Evolutionary conservation across 2,329 filamentous ascomycete genomes (phyloP).

Genomic region (Aspergillus clavatus): DNA sequence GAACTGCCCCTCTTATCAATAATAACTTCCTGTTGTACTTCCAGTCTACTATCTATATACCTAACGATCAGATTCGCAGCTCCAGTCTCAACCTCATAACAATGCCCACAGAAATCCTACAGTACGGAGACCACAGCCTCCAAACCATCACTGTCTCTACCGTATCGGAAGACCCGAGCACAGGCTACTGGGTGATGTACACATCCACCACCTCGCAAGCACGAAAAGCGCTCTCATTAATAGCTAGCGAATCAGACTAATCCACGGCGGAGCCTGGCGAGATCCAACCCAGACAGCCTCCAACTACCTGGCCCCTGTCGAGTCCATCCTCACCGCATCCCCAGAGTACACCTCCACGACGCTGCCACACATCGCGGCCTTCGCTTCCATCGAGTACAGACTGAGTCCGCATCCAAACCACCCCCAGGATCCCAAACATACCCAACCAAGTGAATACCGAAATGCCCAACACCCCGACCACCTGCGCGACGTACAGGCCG

Average conservation of each 20-base stretch:
- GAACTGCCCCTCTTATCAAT: not conserved
- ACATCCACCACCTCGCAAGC: constrained; percentile 4
- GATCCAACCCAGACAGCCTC: constrained; percentile 39
- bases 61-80: no score
- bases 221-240: not conserved
- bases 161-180: constrained; percentile 12
- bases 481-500: constrained; percentile 38
- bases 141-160: constrained; percentile 32
- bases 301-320: constrained; percentile 32
- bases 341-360: constrained; percentile 9
- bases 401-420: constrained; percentile 40
- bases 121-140: constrained; percentile 28
- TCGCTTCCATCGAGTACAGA: constrained; percentile 46
- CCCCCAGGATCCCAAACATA: constrained; percentile 33
- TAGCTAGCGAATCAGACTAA: constrained; percentile 29
- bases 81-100: no score
- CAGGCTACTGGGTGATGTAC: constrained; percentile 41
- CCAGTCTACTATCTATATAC: not conserved
- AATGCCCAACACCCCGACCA: constrained; percentile 43
- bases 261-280: constrained; percentile 49
- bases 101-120: constrained; percentile 17
- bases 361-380: constrained; percentile 30
- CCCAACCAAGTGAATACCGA: constrained; percentile 26
- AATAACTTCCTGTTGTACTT: not conserved
- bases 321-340: constrained; percentile 27